Evolutionary conservation across 805 yeast genomes (phyloP).

Genomic region (Saturnispora gosingensis): DNA sequence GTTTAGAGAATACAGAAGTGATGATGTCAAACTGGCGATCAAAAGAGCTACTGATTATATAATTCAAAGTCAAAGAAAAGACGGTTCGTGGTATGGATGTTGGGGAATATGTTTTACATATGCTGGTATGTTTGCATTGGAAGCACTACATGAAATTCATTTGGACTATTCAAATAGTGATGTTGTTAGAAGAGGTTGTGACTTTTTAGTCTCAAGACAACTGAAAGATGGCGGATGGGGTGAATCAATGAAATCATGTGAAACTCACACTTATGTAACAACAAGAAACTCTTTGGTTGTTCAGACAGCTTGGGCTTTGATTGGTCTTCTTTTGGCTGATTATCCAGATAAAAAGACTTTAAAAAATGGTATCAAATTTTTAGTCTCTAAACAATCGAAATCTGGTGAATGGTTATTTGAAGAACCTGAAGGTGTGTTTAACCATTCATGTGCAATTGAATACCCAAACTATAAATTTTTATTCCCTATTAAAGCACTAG

Average conservation of each 20-base stretch:
- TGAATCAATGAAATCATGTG: constrained; percentile 86
- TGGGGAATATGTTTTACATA: constrained; percentile 98
- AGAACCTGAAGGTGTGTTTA: constrained; percentile 90
- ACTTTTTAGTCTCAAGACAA: constrained; percentile 69
- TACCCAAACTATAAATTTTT: constrained; percentile 88
- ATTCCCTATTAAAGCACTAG: constrained; percentile 89
- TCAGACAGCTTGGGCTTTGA: constrained; percentile 88
- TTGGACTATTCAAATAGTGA: constrained; percentile 52
- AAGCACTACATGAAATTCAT: constrained; percentile 71
- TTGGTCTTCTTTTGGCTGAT: constrained; percentile 70
- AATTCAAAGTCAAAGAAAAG: constrained; percentile 52
- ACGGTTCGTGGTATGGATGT: constrained; percentile 97
- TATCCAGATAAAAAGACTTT: constrained; percentile 66
- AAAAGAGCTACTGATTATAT: constrained; percentile 68
- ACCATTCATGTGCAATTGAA: constrained; percentile 85
- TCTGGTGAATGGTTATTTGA: constrained; percentile 85
- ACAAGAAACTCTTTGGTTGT: constrained; percentile 56
- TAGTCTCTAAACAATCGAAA: constrained; percentile 55
- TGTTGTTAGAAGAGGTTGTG: constrained; percentile 69
- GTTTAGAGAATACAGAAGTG: constrained; percentile 52
- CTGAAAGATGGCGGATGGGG: constrained; percentile 95
- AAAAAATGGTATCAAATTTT: constrained; percentile 48
- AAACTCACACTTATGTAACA: constrained; percentile 64
- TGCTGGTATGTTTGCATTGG: constrained; percentile 97
- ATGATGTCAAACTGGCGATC: constrained; percentile 62